Percentiles rank a stretch among this genome's conserved stretches.
These are phyloP conservation scores for Ceratobasidium sp. DNA, from an alignment of 1,284 basidiomycete genomes.

Conservation along the genomic window DNA sequence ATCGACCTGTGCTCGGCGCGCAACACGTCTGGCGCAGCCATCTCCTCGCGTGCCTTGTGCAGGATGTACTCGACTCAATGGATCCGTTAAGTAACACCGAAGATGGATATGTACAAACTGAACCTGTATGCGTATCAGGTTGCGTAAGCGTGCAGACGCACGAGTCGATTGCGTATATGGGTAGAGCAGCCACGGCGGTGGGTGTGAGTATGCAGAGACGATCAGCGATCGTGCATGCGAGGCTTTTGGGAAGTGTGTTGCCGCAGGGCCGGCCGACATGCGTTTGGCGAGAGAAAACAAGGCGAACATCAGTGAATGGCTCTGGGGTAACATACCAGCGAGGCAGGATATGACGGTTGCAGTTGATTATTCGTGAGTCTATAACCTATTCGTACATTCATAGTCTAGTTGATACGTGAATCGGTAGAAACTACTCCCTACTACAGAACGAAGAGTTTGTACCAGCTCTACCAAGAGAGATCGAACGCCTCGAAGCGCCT, in stretches of 20 bases:
- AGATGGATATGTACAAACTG: slow-evolving; percentile 61
- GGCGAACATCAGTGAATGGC: slow-evolving; percentile 86
- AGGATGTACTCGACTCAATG: slow-evolving; percentile 73
- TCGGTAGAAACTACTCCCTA: slow-evolving; percentile 87
- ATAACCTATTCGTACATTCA: slow-evolving; percentile 47
- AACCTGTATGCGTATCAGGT: slow-evolving; percentile 78
- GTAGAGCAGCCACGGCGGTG: slow-evolving; percentile 87
- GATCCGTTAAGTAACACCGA: slow-evolving; percentile 69
- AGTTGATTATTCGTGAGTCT: slow-evolving; percentile 73
- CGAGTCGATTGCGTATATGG: slow-evolving; percentile 86
- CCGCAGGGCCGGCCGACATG: no score
- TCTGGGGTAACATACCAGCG: slow-evolving; percentile 91
- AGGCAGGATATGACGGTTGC: slow-evolving; percentile 83
- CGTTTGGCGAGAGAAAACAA: slow-evolving; percentile 75
- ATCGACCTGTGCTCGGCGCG: slow-evolving; percentile 75
- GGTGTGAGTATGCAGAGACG: slow-evolving; percentile 78
- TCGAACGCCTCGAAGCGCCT: slow-evolving; percentile 82
- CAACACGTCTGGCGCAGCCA: slow-evolving; percentile 85
- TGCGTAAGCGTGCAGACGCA: slow-evolving; percentile 78
- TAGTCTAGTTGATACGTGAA: neutral
- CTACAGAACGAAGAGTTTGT: slow-evolving; percentile 88
- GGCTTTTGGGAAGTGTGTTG: slow-evolving; percentile 69
- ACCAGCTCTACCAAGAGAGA: slow-evolving; percentile 79
- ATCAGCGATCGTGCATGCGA: slow-evolving; percentile 53
- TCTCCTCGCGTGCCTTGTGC: slow-evolving; percentile 80